Evolutionary conservation across 495 filamentous ascomycete genomes (phyloP).

Genomic region (Penicillium angulare): DNA sequence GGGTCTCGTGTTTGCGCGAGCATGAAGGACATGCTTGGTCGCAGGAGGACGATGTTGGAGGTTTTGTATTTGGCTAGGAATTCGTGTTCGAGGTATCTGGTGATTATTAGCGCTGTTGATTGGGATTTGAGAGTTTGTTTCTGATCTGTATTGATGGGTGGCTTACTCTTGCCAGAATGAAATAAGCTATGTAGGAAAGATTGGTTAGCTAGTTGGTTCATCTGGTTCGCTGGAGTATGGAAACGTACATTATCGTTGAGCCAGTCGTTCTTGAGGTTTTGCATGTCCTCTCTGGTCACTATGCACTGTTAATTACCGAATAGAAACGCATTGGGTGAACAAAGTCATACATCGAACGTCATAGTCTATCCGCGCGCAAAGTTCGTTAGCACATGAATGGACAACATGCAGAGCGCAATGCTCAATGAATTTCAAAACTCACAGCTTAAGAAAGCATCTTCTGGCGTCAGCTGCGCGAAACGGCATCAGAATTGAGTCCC

Average conservation of each 20-base stretch:
- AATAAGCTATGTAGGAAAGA: slow-evolving; percentile 60
- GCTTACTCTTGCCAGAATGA: slow-evolving; percentile 97
- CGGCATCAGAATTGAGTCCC: slow-evolving; percentile 6
- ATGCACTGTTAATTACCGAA: slow-evolving; percentile 13
- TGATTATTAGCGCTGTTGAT: no score
- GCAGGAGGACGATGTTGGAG: slow-evolving; percentile 85
- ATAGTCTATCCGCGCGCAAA: slow-evolving; percentile 49
- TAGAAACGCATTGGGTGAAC: background rate
- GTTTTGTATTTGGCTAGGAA: slow-evolving; percentile 70
- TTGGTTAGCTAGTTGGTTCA: slow-evolving; percentile 13
- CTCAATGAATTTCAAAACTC: no score
- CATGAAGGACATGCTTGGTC: slow-evolving; percentile 92
- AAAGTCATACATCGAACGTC: slow-evolving; percentile 63
- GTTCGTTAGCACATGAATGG: slow-evolving; percentile 13
- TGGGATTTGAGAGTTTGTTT: no score
- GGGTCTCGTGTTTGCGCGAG: slow-evolving; percentile 81
- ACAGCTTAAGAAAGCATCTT: slow-evolving; percentile 74
- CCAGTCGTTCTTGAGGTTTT: slow-evolving; percentile 89
- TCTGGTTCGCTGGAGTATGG: no score
- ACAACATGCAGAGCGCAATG: no score
- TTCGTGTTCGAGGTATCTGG: slow-evolving; percentile 87
- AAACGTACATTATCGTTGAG: slow-evolving; percentile 89
- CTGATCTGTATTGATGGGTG: background rate
- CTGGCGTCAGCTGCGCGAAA: slow-evolving; percentile 56
- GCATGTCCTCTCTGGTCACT: slow-evolving; percentile 85